Evolutionary conservation across 2,329 filamentous ascomycete species (phyloP), one percentile per base, ranked within the genome.

Genomic region (Aureobasidium lini): DNA sequence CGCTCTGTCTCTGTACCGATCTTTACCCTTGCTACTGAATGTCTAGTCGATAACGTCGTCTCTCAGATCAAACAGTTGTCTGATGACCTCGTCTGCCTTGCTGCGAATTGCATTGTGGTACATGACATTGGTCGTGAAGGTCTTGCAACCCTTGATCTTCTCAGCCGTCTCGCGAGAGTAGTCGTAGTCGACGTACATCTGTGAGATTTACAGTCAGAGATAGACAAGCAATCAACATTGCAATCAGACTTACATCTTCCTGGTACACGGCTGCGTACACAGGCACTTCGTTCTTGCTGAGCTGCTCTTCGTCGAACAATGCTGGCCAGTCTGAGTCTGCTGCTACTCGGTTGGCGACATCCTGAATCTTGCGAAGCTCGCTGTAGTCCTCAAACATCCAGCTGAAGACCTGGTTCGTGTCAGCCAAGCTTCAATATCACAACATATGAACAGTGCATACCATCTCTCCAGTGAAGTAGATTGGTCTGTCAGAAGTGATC

Each of bases 391-490:
- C 84, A 65, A 96, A 92, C 79, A 92, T 88, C 72, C 89, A 87
- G 0, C 88, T 87, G 71, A 85, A 96, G 53, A 96, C 83, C 77
- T 79, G 44, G 8, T 28, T 7, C 31, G 11, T 57, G 53, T 29
- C 57, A 18, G 16, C 48, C 44, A 58, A 18, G 59, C 34, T 53
- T 18, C 28, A 18, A 29, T 9, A 6, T 40, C 4, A 15, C 47
- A 7, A 34, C 16, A 8, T 1, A 2, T 49, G 2, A 4, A 11
- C 3, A 23, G 7, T 6, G 32, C 31, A 63, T 67, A 80, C 77
- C 90, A 96, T 96, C 75, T 97, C 93, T 61, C 92, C 91, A 0
- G 89, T 90, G 75, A 96, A 95, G 72, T 82, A 88, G 23, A 94
- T 76, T 0, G 86, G 85, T 2, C 75, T 64, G 39, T 72, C 67